Conservation (phyloP, 2,329 filamentous ascomycete species). For the Ophiostoma novo-ulmi region DNA sequence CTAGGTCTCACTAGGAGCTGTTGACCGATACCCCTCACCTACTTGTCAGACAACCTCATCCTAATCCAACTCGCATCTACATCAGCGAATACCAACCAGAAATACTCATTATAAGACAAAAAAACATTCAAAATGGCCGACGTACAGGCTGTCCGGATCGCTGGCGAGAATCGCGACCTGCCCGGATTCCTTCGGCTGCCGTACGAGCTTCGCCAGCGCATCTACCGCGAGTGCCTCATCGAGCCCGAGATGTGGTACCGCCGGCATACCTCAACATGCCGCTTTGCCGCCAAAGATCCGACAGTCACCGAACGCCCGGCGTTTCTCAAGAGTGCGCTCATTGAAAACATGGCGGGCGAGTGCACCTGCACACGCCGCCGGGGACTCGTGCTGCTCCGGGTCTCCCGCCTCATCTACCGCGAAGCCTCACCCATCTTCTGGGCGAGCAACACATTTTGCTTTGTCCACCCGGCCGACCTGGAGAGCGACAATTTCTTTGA, state of each 20-base stretch:
- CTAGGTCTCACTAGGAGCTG: not conserved
- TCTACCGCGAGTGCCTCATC: slow-evolving; percentile 23
- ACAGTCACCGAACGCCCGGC: slow-evolving; percentile 17
- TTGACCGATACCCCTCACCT: not conserved
- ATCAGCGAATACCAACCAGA: not conserved
- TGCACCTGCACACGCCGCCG: slow-evolving; percentile 24
- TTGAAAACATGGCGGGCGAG: not conserved
- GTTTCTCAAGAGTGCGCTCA: not conserved
- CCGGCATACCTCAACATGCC: slow-evolving; percentile 12
- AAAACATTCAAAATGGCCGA: not conserved
- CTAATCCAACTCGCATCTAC: not conserved
- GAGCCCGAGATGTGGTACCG: slow-evolving; percentile 20
- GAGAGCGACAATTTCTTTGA: slow-evolving; percentile 16
- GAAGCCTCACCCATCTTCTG: slow-evolving; percentile 27
- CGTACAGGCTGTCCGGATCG: not conserved
- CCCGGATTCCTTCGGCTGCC: slow-evolving; percentile 20
- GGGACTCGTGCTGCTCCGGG: slow-evolving; percentile 23
- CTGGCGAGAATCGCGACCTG: not conserved
- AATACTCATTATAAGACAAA: not conserved
- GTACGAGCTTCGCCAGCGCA: slow-evolving; percentile 21
- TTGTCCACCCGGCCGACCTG: slow-evolving; percentile 14
- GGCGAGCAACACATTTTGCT: slow-evolving; percentile 24
- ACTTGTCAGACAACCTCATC: not conserved
- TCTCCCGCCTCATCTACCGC: slow-evolving; percentile 24
- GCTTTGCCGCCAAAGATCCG: slow-evolving; percentile 1